Base-by-base conservation (phyloP, 208 protist species). In the Trypanosoma theileri region DNA sequence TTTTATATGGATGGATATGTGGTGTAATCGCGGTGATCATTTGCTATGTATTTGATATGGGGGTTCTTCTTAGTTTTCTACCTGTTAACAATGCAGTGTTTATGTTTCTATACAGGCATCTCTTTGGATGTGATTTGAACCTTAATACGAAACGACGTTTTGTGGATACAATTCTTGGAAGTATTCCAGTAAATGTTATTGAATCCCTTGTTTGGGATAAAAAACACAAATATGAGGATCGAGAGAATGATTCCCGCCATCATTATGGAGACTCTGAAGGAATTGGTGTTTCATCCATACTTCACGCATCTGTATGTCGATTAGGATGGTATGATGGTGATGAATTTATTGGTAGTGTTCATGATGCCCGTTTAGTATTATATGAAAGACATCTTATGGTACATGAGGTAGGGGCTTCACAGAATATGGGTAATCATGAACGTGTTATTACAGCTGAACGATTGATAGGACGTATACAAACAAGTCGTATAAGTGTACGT, bases 1-100 rank as follows among this genome's bases (percentile, higher is more conserved):
- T 93, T 58, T 6, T 86, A 22, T 85, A 81, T 65, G 87, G 87
- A 53, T 90, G 82, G 79, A 51, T 83, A 11, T 22, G 58, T 40
- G 88, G 84, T 42, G 76, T 79, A 21, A 61, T 68, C 9, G 66
- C 65, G 1, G 74, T 89, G 0, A 55, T 79, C 12, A 16, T 93
- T 0, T 79, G 75, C 51, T 75, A 84, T 41, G 69, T 91, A 28
- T 88, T 85, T 62, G 82, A 79, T 57, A 75, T 81, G 35, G 81
- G 80, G 40, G 54, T 63, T 12, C 59, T 90, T 9, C 51, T 73
- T 6, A 41, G 60, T 0, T n/a, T 89, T n/a, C 67, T 76, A 46
- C 48, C 59, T 0, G 14, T 73, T 16, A 53, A 58, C 41, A 79
- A 69, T 16, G 40, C 10, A 10, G 45, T 75, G 17, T 60, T 81